phyloP scores from a whole-genome alignment of 805 yeast genomes.

The Saccharomycopsis sp. region DNA sequence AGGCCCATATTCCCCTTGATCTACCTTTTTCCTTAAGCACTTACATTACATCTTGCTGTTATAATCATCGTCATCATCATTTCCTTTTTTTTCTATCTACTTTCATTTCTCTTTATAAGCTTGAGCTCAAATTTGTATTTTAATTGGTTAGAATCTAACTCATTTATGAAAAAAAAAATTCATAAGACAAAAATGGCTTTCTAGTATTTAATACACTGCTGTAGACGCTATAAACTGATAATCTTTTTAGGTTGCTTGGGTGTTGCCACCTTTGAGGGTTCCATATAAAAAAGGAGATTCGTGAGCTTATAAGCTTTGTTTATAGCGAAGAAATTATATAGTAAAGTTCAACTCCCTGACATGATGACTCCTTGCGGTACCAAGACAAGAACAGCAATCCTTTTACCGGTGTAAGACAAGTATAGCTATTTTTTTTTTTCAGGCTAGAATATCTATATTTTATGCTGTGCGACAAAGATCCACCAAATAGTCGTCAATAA shows the following conservation, averaged over 20 bases:
- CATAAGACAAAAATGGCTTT: neutral
- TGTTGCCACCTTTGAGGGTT: no score
- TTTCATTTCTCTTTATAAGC: neutral
- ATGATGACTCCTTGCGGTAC: no score
- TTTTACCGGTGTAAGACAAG: no score
- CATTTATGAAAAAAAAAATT: neutral
- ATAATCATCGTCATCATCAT: neutral
- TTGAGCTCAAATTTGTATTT: no score
- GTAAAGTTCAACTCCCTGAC: no score
- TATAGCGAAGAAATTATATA: no score
- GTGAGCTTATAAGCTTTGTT: no score
- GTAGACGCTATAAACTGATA: no score
- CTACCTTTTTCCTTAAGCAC: neutral
- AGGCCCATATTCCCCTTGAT: neutral
- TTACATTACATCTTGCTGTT: neutral
- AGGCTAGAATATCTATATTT: neutral
- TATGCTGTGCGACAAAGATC: neutral
- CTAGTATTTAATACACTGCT: neutral
- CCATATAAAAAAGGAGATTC: no score
- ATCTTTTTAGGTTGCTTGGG: no score
- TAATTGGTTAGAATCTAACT: neutral
- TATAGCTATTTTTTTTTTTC: no score
- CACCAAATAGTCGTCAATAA: neutral
- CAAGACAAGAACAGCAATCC: no score
- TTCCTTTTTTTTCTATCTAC: neutral